A percentile compares a stretch with the other conserved stretches of the same genome.
These are phyloP conservation scores for Rutstroemia sp. DNA, from an alignment of 2,329 filamentous ascomycete genomes.

Conservation along the genomic window DNA sequence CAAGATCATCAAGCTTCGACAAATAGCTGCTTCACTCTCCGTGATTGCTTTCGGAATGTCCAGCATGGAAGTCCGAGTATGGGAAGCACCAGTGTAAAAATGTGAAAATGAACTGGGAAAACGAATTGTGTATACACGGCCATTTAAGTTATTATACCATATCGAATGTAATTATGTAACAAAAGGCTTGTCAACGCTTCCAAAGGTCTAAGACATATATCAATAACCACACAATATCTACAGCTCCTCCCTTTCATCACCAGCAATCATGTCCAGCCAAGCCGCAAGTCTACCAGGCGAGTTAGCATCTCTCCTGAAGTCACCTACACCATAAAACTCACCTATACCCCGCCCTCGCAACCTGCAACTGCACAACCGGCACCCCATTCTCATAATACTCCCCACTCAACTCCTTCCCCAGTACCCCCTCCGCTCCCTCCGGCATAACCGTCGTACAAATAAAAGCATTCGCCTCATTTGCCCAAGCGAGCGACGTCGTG, in stretches of 20 bases:
- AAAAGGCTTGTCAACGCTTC: not conserved
- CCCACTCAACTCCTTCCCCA: slow-evolving; percentile 51
- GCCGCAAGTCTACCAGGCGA: slow-evolving; percentile 42
- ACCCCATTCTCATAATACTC: slow-evolving; percentile 57
- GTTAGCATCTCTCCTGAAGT: not conserved
- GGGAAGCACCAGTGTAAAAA: no score
- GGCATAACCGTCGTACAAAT: slow-evolving; percentile 57
- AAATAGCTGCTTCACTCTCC: no score
- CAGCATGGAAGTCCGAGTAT: no score
- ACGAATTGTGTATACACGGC: not conserved
- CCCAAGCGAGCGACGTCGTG: slow-evolving; percentile 55
- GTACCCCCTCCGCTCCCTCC: slow-evolving; percentile 50
- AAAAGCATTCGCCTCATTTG: slow-evolving; percentile 52
- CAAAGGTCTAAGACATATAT: not conserved
- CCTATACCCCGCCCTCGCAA: slow-evolving; percentile 62
- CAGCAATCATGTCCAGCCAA: slow-evolving; percentile 57
- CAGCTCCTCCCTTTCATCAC: slow-evolving; percentile 24
- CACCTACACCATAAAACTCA: slow-evolving; percentile 9
- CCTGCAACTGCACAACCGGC: slow-evolving; percentile 56
- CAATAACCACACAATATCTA: not conserved
- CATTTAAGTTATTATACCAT: not conserved
- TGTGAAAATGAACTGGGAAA: no score
- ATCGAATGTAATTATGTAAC: not conserved
- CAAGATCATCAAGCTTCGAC: no score
- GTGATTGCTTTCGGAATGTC: no score